Conservation (phyloP, 495 filamentous ascomycete genomes). For the Hyaloscypha variabilis region DNA sequence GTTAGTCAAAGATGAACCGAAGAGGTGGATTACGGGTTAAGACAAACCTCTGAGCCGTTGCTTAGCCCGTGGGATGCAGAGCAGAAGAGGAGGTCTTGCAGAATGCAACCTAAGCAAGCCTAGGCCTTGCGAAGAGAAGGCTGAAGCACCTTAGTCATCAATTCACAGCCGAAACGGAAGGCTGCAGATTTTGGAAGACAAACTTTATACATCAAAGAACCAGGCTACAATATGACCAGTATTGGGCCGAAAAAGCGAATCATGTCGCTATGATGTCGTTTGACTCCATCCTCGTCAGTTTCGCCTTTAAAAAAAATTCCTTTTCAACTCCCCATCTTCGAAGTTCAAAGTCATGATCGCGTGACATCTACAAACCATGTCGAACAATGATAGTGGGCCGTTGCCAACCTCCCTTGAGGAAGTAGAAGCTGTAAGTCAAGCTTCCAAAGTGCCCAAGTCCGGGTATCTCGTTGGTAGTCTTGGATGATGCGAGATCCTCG, state of each 20-base stretch:
- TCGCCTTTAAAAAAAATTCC: neutral
- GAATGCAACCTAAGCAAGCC: neutral
- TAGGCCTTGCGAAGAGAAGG: neutral
- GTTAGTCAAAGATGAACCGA: neutral
- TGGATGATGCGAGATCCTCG: neutral
- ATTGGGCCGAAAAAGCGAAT: neutral
- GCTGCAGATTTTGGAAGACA: conserved; percentile 4
- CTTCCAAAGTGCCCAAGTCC: neutral
- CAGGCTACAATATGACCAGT: neutral
- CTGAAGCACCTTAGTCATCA: neutral
- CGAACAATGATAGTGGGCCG: conserved; percentile 26
- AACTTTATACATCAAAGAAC: neutral
- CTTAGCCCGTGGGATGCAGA: neutral
- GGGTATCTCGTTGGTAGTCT: neutral
- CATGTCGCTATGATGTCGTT: neutral
- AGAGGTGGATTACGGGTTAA: neutral
- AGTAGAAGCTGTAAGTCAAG: conserved; percentile 41
- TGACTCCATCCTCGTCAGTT: neutral
- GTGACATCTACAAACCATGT: conserved; percentile 14
- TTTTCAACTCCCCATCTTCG: neutral
- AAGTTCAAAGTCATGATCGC: neutral
- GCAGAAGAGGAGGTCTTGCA: neutral
- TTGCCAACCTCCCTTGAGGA: conserved; percentile 42
- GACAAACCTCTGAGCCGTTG: neutral
- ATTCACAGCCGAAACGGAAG: neutral